Conservation (phyloP, 2,329 filamentous ascomycete genomes). For the Malbranchea cinnamomea region DNA sequence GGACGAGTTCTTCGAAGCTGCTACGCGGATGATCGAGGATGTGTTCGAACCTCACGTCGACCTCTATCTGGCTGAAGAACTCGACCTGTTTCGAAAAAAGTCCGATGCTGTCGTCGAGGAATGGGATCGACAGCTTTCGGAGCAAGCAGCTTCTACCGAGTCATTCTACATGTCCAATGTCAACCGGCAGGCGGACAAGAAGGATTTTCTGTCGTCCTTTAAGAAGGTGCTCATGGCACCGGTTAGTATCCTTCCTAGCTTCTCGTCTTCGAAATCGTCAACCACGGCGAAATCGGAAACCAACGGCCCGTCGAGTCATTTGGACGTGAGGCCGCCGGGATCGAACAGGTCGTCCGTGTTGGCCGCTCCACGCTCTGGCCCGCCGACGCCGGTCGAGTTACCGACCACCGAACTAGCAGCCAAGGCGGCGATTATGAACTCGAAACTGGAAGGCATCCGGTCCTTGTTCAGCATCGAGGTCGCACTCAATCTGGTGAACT, state of each 20-base stretch:
- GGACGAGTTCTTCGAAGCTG: constrained; percentile 46
- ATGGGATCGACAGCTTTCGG: constrained; percentile 86
- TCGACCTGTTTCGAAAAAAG: constrained; percentile 66
- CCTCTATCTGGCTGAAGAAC: constrained; percentile 78
- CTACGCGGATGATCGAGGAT: constrained; percentile 51
- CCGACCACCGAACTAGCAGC: constrained; percentile 86
- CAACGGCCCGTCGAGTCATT: constrained; percentile 12
- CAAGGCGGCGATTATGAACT: constrained; percentile 96
- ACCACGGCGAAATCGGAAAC: constrained; percentile 16
- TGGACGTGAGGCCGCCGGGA: too few species aligned
- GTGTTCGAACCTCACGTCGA: constrained; percentile 91
- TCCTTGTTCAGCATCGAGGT: constrained; percentile 94
- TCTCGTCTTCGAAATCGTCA: constrained; percentile 46
- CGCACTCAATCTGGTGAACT: constrained; percentile 74
- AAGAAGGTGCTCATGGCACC: constrained; percentile 99
- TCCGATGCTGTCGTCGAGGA: constrained; percentile 62
- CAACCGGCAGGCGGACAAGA: constrained; percentile 87
- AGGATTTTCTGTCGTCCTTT: constrained; percentile 90
- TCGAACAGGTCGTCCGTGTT: constrained; percentile 25
- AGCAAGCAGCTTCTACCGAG: constrained; percentile 80
- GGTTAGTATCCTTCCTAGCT: constrained; percentile 69
- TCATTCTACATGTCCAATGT: constrained; percentile 94
- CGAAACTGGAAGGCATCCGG: constrained; percentile 82
- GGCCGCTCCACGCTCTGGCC: constrained; percentile 15
- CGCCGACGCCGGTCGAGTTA: constrained; percentile 36